Percentiles rank a stretch among this genome's conserved stretches.
phyloP scores from a whole-genome alignment of 768 basidiomycete species.

The Podaxis mareebaensis region DNA sequence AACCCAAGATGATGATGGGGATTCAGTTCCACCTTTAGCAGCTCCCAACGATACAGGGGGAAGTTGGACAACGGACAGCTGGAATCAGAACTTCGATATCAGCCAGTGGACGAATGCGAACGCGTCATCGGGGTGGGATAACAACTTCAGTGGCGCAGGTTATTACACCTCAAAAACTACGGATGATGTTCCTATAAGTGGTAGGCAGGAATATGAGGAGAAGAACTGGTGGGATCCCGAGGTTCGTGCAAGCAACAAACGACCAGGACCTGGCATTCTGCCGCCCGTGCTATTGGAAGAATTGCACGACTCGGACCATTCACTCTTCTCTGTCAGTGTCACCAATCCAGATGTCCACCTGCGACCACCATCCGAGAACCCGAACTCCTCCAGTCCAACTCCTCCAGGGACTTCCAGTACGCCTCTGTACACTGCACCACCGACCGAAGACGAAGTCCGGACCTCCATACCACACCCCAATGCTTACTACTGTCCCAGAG shows the following conservation, averaged over 20 bases:
- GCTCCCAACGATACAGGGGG: constrained; percentile 29
- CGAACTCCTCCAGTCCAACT: constrained; percentile 19
- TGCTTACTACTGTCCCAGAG: constrained; percentile 80
- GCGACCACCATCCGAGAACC: constrained; percentile 18
- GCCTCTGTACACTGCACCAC: constrained; percentile 22
- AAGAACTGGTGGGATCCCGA: constrained; percentile 67
- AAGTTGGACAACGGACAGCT: constrained; percentile 19
- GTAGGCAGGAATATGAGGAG: constrained; percentile 62
- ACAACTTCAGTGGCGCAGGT: constrained; percentile 27
- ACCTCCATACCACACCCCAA: constrained; percentile 77
- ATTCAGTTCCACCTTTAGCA: constrained; percentile 38
- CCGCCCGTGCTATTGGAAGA: constrained; percentile 66
- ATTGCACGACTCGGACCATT: constrained; percentile 73
- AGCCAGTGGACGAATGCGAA: constrained; percentile 15
- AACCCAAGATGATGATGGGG: constrained; percentile 39
- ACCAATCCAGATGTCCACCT: constrained; percentile 25
- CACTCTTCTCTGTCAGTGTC: constrained; percentile 61
- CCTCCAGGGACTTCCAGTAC: constrained; percentile 25
- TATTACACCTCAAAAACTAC: constrained; percentile 25
- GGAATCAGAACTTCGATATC: constrained; percentile 22
- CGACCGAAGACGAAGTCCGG: constrained; percentile 62
- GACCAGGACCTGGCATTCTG: constrained; percentile 73
- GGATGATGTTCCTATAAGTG: constrained; percentile 52
- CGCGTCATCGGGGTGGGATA: constrained; percentile 7
- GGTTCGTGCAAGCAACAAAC: constrained; percentile 40